Base-by-base conservation (phyloP, 257 asterid species). In the Petrea volubilis region DNA sequence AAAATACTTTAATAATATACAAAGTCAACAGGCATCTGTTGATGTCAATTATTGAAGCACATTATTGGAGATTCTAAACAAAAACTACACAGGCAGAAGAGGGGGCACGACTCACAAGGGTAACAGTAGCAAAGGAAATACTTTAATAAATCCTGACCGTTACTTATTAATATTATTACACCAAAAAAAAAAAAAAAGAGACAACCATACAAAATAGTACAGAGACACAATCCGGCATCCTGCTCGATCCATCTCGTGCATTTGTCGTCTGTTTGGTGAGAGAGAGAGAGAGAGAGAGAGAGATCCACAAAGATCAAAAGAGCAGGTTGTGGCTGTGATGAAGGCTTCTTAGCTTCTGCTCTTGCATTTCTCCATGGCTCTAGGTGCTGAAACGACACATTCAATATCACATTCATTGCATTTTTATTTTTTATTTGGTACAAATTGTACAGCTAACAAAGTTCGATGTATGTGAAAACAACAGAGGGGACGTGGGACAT, bases 281-380 rank as follows among this genome's bases (percentile, higher is more conserved):
- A 33, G 44, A 31, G 51, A 43, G n/a, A n/a, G n/a, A n/a, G n/a
- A n/a, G n/a, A 47, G 20, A 59, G 44, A 33, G n/a, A 33, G 44
- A 31, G 51, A 43, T 70, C 68, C 55, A 76, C 81, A 49, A 63
- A 83, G 88, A 88, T 81, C 85, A 50, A 85, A 46, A 67, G 82
- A 85, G 87, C 84, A 81, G 78, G 77, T 8, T 53, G 84, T 70
- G 75, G 73, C 66, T 58, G 70, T 38, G 9, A 38, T 12, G 9
- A 38, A 64, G 40, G 36, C 67, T 29, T 36, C 41, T 79, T 65
- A 86, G 84, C 59, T 70, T 73, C 85, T 73, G 82, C 75, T 78
- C 79, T 81, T 86, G 81, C 89, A 81, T 67, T 86, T 86, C 80
- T 83, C 91, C 85, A 86, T 76, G 41, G 91, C 87, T 55, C 82